Base-by-base conservation (phyloP, 1,139 yeast species). In the Debaryomyces coudertii region DNA sequence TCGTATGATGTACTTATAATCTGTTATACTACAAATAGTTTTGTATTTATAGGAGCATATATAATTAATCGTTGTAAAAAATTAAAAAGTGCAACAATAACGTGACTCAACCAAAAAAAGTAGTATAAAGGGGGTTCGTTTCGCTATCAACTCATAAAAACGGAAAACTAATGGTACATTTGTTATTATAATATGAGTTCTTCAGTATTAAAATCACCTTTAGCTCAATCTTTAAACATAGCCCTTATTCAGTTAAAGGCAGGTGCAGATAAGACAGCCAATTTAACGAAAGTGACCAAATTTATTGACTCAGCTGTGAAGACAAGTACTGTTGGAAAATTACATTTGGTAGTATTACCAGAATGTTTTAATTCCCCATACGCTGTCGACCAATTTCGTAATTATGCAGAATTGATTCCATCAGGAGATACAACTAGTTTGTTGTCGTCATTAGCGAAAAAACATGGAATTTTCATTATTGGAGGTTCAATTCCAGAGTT, bases 341-440 rank as follows among this genome's bases (percentile, higher is more conserved):
- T 85, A 14, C 87, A 85, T 53, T 66, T 84, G 48, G 78, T 87
- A n/a, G 85, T 87, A 63, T 70, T 87, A 42, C 95, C 95, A 5
- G 98, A 93, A 69, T 92, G 97, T 68, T 93, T 92, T 79, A 92
- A 92, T 65, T 87, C 97, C 1, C 98, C 98, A 4, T 93, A 93
- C 61, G 85, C 96, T 0, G 96, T 90, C 24, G 82, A 82, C 48
- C 87, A 93, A 49, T 93, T 93, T 66, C 81, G 87, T 7, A 53
- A 56, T 14, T 54, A 56, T 43, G 58, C 62, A 11, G 66, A 63
- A 44, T 46, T 31, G 6, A 58, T 63, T 33, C 66, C 66, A 7
- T 42, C 45, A 7, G 67, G 67, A 16, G 59, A 57, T 37, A 55
- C 60, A 3, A 56, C 57, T 14, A 36, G 36, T 7, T 51, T 60